Percentiles rank a stretch among this genome's conserved stretches.
phyloP scores from a whole-genome alignment of 805 yeast genomes.

The Wickerhamiella lipophila region DNA sequence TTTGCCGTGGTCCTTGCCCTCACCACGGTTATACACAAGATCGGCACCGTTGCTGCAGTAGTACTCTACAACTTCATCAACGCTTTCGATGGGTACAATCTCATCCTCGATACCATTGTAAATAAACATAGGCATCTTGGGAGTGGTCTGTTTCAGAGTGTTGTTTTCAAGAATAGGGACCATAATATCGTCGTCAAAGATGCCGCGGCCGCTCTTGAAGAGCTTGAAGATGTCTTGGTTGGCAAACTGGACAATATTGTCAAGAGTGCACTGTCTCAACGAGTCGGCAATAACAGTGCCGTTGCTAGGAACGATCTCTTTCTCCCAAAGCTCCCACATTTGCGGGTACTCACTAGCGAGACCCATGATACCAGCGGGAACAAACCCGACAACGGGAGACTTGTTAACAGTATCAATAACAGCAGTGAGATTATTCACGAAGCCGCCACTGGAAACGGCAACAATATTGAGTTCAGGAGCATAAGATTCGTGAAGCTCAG shows the following conservation, averaged over 20 bases:
- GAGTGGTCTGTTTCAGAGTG: slow-evolving; percentile 9
- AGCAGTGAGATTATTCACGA: slow-evolving; percentile 18
- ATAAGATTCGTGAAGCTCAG: slow-evolving; percentile 17
- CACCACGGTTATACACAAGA: slow-evolving; percentile 17
- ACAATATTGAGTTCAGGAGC: slow-evolving; percentile 22
- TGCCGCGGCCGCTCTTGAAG: slow-evolving; percentile 13
- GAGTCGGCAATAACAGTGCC: slow-evolving; percentile 14
- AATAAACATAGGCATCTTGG: slow-evolving; percentile 18
- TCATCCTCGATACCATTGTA: slow-evolving; percentile 24
- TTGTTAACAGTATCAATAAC: slow-evolving; percentile 17
- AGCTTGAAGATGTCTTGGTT: slow-evolving; percentile 18
- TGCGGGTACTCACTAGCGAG: slow-evolving; percentile 23
- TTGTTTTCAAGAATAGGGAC: slow-evolving; percentile 11
- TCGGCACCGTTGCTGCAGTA: slow-evolving; percentile 21
- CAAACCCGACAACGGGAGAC: slow-evolving; percentile 21
- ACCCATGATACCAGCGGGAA: slow-evolving; percentile 23
- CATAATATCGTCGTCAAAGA: not conserved
- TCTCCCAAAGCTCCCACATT: slow-evolving; percentile 14
- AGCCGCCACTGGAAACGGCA: slow-evolving; percentile 21
- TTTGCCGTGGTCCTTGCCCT: slow-evolving; percentile 13
- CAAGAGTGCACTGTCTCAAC: slow-evolving; percentile 17
- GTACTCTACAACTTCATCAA: slow-evolving; percentile 15
- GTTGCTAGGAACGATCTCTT: slow-evolving; percentile 13
- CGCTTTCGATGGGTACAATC: slow-evolving; percentile 16
- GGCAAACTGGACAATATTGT: slow-evolving; percentile 14